Conservation (phyloP, 306 rosid species). For the Phaseolus lunatus region DNA sequence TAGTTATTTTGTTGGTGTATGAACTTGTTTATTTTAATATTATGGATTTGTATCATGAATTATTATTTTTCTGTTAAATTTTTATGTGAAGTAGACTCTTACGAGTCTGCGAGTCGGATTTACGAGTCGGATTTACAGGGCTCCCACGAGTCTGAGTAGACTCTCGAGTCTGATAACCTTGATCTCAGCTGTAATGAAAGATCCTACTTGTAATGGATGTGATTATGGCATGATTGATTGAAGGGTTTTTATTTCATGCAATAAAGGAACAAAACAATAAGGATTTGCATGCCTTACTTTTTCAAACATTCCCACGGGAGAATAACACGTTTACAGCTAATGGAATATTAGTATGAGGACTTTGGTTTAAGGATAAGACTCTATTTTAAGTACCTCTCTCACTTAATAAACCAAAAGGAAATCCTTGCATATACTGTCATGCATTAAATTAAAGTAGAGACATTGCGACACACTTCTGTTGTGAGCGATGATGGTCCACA, state of each 20-base stretch:
- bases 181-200: too few relatives aligned
- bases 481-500: conserved; percentile 21
- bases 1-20: too few relatives aligned
- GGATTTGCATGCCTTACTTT: conserved; percentile 10
- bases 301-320: conserved; percentile 5
- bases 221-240: conserved; percentile 26
- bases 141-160: too few relatives aligned
- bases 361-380: neutral
- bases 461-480: neutral
- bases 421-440: neutral
- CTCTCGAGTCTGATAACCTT: too few relatives aligned
- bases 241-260: neutral
- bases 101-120: too few relatives aligned
- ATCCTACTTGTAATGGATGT: neutral
- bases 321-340: conserved; percentile 26
- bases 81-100: too few relatives aligned
- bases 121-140: too few relatives aligned
- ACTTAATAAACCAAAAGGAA: too few relatives aligned
- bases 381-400: too few relatives aligned
- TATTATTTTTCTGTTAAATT: too few relatives aligned
- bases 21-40: too few relatives aligned
- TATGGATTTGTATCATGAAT: too few relatives aligned
- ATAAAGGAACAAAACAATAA: neutral
- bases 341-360: neutral
- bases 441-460: neutral